phyloP scores from a whole-genome alignment of 2,329 filamentous ascomycete species.

The Dothideomycetes sp. region DNA sequence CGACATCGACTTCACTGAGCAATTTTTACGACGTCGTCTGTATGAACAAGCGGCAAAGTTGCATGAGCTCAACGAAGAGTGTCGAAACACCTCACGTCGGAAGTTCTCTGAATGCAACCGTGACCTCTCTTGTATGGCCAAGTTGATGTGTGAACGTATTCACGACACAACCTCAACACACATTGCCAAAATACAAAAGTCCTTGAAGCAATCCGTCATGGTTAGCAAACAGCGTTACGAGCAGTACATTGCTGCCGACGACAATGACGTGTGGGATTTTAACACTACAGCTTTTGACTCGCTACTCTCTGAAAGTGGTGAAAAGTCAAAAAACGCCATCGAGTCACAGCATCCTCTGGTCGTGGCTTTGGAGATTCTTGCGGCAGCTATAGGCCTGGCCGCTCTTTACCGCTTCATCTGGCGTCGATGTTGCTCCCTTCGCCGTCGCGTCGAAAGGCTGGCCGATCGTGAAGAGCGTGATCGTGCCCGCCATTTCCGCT shows the following conservation, averaged over 20 bases:
- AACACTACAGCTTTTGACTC: constrained; percentile 3
- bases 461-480: constrained; percentile 47
- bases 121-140: constrained; percentile 9
- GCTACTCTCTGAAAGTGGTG: background rate
- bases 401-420: constrained; percentile 37
- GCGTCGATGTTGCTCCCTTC: constrained; percentile 40
- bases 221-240: constrained; percentile 4
- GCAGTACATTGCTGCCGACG: background rate
- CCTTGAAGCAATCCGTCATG: constrained; percentile 6
- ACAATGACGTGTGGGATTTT: constrained; percentile 3
- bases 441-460: constrained; percentile 43
- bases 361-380: constrained; percentile 35
- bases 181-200: constrained; percentile 6
- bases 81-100: background rate
- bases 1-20: constrained; percentile 1
- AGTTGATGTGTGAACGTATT: constrained; percentile 9
- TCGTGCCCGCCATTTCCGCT: constrained; percentile 43
- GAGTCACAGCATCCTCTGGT: constrained; percentile 24
- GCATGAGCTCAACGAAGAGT: constrained; percentile 3
- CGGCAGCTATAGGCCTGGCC: constrained; percentile 35
- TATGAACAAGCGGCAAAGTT: constrained; percentile 7
- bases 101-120: constrained; percentile 9
- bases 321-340: background rate
- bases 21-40: background rate
- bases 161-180: constrained; percentile 6